These are phyloP conservation scores for Micromonas pusilla DNA, from an alignment of 139 green algal genomes.

Conservation along the genomic window DNA sequence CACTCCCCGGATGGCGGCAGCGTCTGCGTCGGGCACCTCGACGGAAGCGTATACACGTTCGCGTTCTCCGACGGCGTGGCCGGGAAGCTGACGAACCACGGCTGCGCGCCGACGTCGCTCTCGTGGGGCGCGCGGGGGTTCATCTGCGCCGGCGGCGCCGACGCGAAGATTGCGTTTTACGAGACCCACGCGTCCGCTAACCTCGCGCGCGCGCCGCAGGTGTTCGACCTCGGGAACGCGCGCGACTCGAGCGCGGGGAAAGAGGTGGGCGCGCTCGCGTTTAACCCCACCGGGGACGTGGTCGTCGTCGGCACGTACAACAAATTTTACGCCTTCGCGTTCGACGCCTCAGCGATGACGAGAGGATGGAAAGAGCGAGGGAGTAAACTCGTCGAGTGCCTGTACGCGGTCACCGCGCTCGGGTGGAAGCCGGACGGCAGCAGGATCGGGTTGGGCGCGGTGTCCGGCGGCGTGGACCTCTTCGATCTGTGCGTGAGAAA, in stretches of 20 bases:
- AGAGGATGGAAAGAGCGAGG: conserved; percentile 45
- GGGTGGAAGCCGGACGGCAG: conserved; percentile 66
- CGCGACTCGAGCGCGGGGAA: too few species aligned
- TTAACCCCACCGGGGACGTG: conserved; percentile 57
- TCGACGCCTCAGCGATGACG: conserved; percentile 28
- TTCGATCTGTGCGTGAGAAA: conserved; percentile 61
- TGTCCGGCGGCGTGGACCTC: conserved; percentile 55
- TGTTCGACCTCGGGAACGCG: conserved; percentile 55
- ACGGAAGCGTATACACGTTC: conserved; percentile 65
- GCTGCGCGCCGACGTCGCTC: conserved; percentile 55
- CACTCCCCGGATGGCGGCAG: conserved; percentile 47
- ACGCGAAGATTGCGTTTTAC: conserved; percentile 69
- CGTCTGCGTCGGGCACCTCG: conserved; percentile 52
- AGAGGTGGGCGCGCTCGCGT: conserved; percentile 35
- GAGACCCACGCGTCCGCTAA: conserved; percentile 37
- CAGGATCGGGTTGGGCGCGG: conserved; percentile 10
- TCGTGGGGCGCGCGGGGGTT: conserved; percentile 47
- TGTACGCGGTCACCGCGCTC: conserved; percentile 57
- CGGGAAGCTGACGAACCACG: conserved; percentile 52
- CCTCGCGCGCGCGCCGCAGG: conserved; percentile 39
- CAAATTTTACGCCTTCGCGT: conserved; percentile 55
- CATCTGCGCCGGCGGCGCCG: conserved; percentile 51
- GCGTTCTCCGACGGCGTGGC: conserved; percentile 49
- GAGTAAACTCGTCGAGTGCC: conserved; percentile 52
- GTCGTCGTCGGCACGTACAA: conserved; percentile 61